Conservation (phyloP, 306 rosid species). For the Cicer yamashitae region DNA sequence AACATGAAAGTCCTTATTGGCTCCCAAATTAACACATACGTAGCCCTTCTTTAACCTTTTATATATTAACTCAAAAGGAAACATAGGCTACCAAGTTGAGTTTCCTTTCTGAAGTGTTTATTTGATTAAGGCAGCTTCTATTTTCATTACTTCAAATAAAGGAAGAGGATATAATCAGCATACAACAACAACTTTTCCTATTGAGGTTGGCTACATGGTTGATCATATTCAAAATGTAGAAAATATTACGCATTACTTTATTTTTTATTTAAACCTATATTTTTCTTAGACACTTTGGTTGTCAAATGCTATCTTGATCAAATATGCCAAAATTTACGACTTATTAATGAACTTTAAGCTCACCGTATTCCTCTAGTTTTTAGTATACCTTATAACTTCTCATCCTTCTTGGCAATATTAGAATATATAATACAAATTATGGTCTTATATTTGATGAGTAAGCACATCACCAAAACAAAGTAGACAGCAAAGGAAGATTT, state of each 20-base stretch:
- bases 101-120: background rate
- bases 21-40: background rate
- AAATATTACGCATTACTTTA: constrained; percentile 24
- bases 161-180: background rate
- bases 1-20: background rate
- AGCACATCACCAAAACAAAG: constrained; percentile 21
- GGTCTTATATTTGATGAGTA: constrained; percentile 22
- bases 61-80: background rate
- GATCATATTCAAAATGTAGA: background rate
- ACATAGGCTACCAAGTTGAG: background rate
- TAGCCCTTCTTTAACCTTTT: too few species aligned
- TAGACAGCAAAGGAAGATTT: constrained; percentile 1
- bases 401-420: constrained; percentile 15
- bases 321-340: background rate
- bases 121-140: background rate
- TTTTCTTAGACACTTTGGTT: background rate
- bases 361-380: background rate
- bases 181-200: background rate
- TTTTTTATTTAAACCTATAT: background rate
- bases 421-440: constrained; percentile 15
- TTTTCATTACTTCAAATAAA: background rate
- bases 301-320: background rate
- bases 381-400: constrained; percentile 19
- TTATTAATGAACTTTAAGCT: background rate
- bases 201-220: background rate